Conservation (phyloP, 305 asterid species). For the Withania somnifera region DNA sequence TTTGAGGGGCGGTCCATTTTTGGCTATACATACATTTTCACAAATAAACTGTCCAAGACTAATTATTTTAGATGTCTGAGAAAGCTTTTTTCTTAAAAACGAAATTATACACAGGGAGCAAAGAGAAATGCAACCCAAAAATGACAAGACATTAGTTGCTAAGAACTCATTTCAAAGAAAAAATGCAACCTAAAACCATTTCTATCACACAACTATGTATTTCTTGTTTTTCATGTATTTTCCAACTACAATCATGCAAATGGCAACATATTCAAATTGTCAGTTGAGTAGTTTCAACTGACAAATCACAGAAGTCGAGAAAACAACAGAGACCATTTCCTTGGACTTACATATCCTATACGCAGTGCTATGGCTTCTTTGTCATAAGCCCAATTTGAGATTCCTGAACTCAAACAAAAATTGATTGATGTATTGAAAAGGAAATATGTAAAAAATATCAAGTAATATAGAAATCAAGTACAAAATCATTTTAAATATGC, state of each 20-base stretch:
- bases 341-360: conserved; percentile 60
- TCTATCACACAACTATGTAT: not conserved
- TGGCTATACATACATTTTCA: too few species aligned
- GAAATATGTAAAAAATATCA: not conserved
- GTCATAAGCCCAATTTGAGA: conserved; percentile 47
- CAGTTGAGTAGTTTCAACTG: not conserved
- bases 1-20: too few species aligned
- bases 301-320: not conserved
- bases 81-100: not conserved
- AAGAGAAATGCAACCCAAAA: not conserved
- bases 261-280: not conserved
- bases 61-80: too few species aligned
- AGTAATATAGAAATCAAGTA: not conserved
- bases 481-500: not conserved
- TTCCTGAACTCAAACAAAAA: conserved; percentile 24
- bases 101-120: not conserved
- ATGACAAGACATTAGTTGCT: not conserved
- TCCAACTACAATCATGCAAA: not conserved
- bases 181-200: not conserved
- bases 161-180: not conserved
- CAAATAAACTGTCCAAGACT: too few species aligned
- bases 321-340: not conserved
- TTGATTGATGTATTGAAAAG: not conserved
- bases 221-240: not conserved
- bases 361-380: conserved; percentile 61